Conservation (phyloP, 202 grass and related monocot species). For the Alloteropsis angusta region DNA sequence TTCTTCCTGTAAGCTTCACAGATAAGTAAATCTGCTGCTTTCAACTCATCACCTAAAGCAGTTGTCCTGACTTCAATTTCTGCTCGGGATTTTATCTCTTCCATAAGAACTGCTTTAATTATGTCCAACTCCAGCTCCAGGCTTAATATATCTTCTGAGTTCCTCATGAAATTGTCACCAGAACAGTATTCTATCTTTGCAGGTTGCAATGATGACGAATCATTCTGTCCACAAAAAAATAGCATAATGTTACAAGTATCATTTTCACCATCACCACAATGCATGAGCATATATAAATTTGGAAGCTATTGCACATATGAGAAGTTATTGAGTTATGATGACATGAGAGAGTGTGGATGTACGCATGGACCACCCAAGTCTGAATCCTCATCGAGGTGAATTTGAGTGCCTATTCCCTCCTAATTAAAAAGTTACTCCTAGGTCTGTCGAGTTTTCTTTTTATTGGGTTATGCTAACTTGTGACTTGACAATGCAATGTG, state of each 20-base stretch:
- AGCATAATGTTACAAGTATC: neutral
- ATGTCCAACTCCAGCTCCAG: conserved; percentile 78
- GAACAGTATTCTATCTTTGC: conserved; percentile 12
- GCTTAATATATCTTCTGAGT: conserved; percentile 39
- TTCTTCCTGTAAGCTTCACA: conserved; percentile 33
- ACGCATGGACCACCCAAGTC: too few relatives aligned
- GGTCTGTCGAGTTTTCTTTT: neutral
- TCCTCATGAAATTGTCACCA: conserved; percentile 17
- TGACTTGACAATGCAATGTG: neutral
- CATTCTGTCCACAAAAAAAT: conserved; percentile 11
- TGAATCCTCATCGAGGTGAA: too few relatives aligned
- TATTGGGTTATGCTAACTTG: neutral
- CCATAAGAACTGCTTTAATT: conserved; percentile 55
- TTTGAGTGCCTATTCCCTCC: too few relatives aligned
- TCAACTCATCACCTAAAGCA: conserved; percentile 32
- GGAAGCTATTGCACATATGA: neutral
- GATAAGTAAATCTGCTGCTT: conserved; percentile 24
- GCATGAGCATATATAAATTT: neutral
- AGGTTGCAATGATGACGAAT: neutral
- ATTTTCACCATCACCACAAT: neutral
- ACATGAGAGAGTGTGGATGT: neutral
- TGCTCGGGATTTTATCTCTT: conserved; percentile 45
- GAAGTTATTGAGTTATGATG: neutral
- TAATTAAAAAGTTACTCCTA: too few relatives aligned
- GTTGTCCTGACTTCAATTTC: conserved; percentile 33